Evolutionary conservation across 2,329 filamentous ascomycete genomes (phyloP), one percentile per base, ranked within the genome.

Genomic region (Fusarium sp.): DNA sequence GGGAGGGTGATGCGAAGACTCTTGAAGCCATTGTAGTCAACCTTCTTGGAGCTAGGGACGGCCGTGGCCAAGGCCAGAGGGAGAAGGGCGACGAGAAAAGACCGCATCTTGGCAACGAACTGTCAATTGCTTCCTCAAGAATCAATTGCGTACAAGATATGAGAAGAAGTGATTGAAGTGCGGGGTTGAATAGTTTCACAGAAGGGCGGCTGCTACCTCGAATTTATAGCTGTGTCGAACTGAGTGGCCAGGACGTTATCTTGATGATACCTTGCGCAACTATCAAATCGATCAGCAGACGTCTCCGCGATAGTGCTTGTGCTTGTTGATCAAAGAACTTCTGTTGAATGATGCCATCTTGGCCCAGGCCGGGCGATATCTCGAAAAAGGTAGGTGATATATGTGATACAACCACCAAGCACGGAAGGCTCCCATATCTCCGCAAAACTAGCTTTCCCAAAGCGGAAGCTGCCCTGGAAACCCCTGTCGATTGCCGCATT

Each of bases 11-110:
- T 24, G 14, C 65, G 64, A n/a, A 67, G 58, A 30, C 64, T 64
- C 38, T 67, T 67, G 59, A 67, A 67, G 23, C 65, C 65, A n/a
- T 32, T 67, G 43, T 67, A 67, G 64, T 67, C 64, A 7, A 68
- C 28, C 50, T 67, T 67, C 43, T 67, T 67, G 40, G 65, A 67
- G 47, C 48, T 61, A 0, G 63, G 65, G 1, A 67, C 65, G 23
- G 65, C 54, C 4, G 64, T 34, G 45, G 58, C 64, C 17, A 49
- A 3, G 24, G 64, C 59, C 50, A 65, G 30, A 28, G 65, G 58
- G 17, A 67, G 30, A 10, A 67, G 59, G 4, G 65, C 47, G 20
- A 67, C 36, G 7, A 67, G 24, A 45, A 51, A 28, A 38, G 42
- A 45, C 28, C 50, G 49, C 65, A 67, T 67, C 28, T 57, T 67